These are phyloP conservation scores for Pinus taeda DNA, from an alignment of 75 land plant species.

Conservation along the genomic window DNA sequence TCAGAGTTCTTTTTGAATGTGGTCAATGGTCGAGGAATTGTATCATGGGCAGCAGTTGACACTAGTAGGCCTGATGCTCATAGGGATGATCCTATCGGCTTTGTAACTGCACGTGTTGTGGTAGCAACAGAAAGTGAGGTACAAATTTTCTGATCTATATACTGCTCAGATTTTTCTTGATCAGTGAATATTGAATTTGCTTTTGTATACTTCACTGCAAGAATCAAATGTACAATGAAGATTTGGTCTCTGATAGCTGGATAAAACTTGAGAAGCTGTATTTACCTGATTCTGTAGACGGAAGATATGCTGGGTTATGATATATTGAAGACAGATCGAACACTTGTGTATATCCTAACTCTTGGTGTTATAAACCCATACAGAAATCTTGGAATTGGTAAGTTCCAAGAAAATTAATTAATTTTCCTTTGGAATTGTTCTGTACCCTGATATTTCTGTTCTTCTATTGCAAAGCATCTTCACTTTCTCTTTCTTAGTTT, in stretches of 20 bases:
- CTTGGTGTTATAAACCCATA: conserved; percentile 87
- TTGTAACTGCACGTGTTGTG: conserved; percentile 84
- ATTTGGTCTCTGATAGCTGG: not conserved
- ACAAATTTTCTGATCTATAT: conserved; percentile 5
- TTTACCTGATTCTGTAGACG: conserved; percentile 41
- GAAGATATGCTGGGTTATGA: conserved; percentile 72
- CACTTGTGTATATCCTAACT: conserved; percentile 88
- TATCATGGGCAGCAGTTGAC: conserved; percentile 98
- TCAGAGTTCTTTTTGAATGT: conserved; percentile 89
- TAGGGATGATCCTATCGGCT: conserved; percentile 87
- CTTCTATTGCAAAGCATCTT: not conserved
- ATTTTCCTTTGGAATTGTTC: not conserved
- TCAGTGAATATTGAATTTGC: not conserved
- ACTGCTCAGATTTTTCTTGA: not conserved
- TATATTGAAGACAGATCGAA: conserved; percentile 49
- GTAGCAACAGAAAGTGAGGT: conserved; percentile 88
- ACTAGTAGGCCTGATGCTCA: conserved; percentile 53
- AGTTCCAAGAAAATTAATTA: not conserved
- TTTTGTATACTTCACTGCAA: not conserved
- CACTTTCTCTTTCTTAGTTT: not conserved
- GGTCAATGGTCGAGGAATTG: conserved; percentile 80
- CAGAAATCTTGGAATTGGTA: conserved; percentile 91
- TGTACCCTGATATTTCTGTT: not conserved
- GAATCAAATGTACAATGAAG: not conserved
- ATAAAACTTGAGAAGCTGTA: not conserved